Base-by-base conservation (phyloP, 768 basidiomycete genomes). In the Pleurotus giganteus region DNA sequence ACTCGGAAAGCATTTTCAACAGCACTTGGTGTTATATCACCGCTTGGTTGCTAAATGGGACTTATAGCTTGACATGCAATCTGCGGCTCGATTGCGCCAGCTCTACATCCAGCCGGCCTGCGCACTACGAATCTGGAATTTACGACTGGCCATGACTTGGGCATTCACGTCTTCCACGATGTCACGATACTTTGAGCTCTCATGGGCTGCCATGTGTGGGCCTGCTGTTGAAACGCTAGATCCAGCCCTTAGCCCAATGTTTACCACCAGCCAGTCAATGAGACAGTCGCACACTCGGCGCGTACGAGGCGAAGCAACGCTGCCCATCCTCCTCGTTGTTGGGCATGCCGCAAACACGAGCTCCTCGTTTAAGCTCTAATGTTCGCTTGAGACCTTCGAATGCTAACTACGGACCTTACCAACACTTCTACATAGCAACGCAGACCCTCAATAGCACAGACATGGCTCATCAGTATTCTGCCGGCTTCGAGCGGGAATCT, bases 401-500 rank as follows among this genome's bases (percentile, higher is more conserved):
- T 13, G 13, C 39, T 41, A 41, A 17, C 12, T n/a, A 41, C 39
- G 7, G 19, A 17, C 19, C 39, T 41, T 13, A 13, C 31, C 13
- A 11, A 41, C 19, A 13, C 39, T 41, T 41, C 39, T 11, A 41
- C 39, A 41, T 41, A 41, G 13, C 39, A 7, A 11, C 12, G 19
- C 12, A n/a, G 19, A 13, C 39, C n/a, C n/a, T n/a, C n/a, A n/a
- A n/a, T 41, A 36, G 9, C 11, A 9, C 39, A 41, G 19, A 13
- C 8, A 51, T 51, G 49, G n/a, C 49, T 51, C 49, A 51, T 36
- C 49, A 51, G 21, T 28, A 34, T 11, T 19, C 47, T 23, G 9
- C 31, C 49, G 34, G 49, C n/a, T 51, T 51, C 49, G 49, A 37
- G 21, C 32, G 49, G n/a, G 32, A 51, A 51, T 51, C 49, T 26